Conservation (phyloP, 2,329 filamentous ascomycete species). For the Aspergillus clavatus region DNA sequence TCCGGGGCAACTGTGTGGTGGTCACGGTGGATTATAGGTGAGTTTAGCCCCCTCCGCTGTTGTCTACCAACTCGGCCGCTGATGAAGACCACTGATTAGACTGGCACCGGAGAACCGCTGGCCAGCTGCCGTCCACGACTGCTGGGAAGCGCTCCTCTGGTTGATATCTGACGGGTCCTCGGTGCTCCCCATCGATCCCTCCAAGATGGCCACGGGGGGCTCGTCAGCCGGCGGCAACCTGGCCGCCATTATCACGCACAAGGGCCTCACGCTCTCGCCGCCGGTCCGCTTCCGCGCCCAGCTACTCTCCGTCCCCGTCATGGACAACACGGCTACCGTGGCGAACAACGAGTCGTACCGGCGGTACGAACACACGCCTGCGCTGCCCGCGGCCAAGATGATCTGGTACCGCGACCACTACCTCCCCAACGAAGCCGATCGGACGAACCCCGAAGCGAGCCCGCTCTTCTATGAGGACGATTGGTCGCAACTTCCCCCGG, state of each 20-base stretch:
- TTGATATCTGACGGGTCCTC: slow-evolving; percentile 36
- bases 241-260: slow-evolving; percentile 51
- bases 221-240: slow-evolving; percentile 52
- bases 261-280: slow-evolving; percentile 37
- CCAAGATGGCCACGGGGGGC: slow-evolving; percentile 46
- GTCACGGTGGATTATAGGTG: slow-evolving; percentile 55
- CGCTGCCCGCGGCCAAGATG: slow-evolving; percentile 55
- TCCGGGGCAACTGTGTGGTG: slow-evolving; percentile 48
- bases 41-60: slow-evolving; percentile 5
- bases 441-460: slow-evolving; percentile 51
- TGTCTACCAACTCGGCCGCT: not conserved
- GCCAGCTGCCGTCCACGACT: slow-evolving; percentile 54
- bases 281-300: slow-evolving; percentile 44
- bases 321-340: slow-evolving; percentile 52
- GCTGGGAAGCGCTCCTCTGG: slow-evolving; percentile 53
- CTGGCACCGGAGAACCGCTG: slow-evolving; percentile 55
- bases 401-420: slow-evolving; percentile 58
- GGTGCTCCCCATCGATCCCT: slow-evolving; percentile 39
- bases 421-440: slow-evolving; percentile 45
- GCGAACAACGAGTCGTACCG: slow-evolving; percentile 46
- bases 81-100: slow-evolving; percentile 33
- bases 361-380: slow-evolving; percentile 49
- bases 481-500: slow-evolving; percentile 49
- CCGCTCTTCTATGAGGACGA: slow-evolving; percentile 49
- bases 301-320: slow-evolving; percentile 55